Conservation (phyloP, 768 basidiomycete genomes). For the Favolaschia claudopus region DNA sequence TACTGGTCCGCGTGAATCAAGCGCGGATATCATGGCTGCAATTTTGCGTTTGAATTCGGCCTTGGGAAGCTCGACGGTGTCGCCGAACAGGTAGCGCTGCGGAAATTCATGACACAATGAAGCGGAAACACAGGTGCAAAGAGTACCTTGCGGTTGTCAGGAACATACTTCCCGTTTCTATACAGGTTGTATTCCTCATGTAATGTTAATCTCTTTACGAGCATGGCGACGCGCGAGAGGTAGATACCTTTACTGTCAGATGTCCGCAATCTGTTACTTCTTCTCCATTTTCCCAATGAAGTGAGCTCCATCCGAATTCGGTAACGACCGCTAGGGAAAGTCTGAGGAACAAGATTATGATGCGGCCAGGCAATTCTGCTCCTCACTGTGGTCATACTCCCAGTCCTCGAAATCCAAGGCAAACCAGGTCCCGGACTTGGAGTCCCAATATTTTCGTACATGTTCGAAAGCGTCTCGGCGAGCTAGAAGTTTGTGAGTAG, state of each 20-base stretch:
- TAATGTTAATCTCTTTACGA: too few species aligned
- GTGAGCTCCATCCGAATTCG: slow-evolving; percentile 81
- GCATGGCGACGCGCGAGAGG: too few species aligned
- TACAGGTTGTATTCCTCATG: slow-evolving; percentile 64
- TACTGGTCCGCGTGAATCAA: slow-evolving; percentile 60
- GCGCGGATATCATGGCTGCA: slow-evolving; percentile 48
- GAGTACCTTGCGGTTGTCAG: slow-evolving; percentile 64
- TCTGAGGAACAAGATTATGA: too few species aligned
- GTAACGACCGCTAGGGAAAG: too few species aligned
- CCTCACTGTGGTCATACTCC: slow-evolving; percentile 78
- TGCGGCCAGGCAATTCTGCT: too few species aligned
- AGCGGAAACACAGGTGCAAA: not conserved
- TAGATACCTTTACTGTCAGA: slow-evolving; percentile 69
- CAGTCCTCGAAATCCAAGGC: slow-evolving; percentile 86
- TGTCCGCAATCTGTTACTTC: slow-evolving; percentile 62
- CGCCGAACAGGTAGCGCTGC: slow-evolving; percentile 74
- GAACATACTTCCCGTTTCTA: slow-evolving; percentile 69
- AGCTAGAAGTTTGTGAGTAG: slow-evolving; percentile 59
- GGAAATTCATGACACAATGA: not conserved
- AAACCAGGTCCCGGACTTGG: slow-evolving; percentile 74
- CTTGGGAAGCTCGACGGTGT: slow-evolving; percentile 61
- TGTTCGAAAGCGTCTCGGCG: slow-evolving; percentile 75
- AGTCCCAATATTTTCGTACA: slow-evolving; percentile 67
- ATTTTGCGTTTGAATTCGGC: slow-evolving; percentile 61
- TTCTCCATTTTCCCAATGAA: slow-evolving; percentile 62